Evolutionary conservation across 108 stramenopile genomes (phyloP).

Genomic region (Cylindrotheca fusiformis): DNA sequence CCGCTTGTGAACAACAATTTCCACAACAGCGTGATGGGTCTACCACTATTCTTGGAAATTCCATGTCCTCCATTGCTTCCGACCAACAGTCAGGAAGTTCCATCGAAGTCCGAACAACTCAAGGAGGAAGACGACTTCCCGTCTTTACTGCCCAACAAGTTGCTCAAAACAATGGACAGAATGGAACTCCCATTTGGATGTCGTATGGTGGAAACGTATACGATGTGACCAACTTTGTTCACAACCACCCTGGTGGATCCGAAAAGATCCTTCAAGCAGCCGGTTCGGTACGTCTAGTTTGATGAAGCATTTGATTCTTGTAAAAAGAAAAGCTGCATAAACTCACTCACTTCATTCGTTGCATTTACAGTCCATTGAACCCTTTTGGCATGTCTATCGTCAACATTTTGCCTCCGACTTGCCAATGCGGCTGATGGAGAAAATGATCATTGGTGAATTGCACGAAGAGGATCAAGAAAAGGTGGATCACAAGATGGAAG

Average conservation of each 20-base stretch:
- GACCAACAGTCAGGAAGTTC: no score
- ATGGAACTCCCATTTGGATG: constrained; percentile 64
- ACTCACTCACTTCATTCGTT: background rate
- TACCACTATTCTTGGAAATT: no score
- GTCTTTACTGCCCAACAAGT: constrained; percentile 30
- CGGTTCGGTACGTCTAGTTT: constrained; percentile 25
- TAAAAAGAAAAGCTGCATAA: no score
- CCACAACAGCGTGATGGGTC: no score
- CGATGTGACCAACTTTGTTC: constrained; percentile 87
- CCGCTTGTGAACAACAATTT: background rate
- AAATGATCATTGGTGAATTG: constrained; percentile 65
- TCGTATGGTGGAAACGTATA: constrained; percentile 81
- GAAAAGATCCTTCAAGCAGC: constrained; percentile 39
- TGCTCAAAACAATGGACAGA: constrained; percentile 22
- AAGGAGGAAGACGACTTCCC: constrained; percentile 12
- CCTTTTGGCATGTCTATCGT: constrained; percentile 68
- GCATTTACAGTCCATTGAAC: constrained; percentile 22
- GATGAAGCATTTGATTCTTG: no score
- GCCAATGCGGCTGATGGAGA: constrained; percentile 66
- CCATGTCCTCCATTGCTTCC: no score
- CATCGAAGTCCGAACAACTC: background rate
- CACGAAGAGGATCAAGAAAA: constrained; percentile 57
- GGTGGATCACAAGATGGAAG: constrained; percentile 66
- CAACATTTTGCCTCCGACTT: constrained; percentile 82
- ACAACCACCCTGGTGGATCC: constrained; percentile 60